These are phyloP conservation scores for Penicilliopsis zonata DNA, from an alignment of 495 filamentous ascomycete genomes.

Conservation along the genomic window DNA sequence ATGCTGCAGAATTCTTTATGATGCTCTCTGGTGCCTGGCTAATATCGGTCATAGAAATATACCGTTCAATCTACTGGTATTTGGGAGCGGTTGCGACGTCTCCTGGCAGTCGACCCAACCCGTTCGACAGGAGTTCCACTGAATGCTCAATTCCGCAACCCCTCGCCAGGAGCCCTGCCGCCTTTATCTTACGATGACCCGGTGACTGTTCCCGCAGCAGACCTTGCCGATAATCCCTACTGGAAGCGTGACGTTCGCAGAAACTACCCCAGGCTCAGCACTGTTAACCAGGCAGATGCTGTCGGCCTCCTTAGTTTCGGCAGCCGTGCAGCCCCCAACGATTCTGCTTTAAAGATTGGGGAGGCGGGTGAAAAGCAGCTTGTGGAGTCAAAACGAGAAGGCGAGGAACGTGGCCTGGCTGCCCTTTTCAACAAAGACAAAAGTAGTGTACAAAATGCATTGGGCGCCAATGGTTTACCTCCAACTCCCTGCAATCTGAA, in stretches of 20 bases:
- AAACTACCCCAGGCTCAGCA: constrained; percentile 70
- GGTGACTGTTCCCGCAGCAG: constrained; percentile 80
- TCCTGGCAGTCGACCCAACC: constrained; percentile 72
- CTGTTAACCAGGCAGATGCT: constrained; percentile 73
- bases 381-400: constrained; percentile 67
- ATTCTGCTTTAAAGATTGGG: constrained; percentile 64
- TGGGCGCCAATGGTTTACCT: constrained; percentile 66
- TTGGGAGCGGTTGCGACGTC: constrained; percentile 72
- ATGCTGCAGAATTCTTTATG: background rate
- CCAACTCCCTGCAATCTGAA: constrained; percentile 64
- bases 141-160: constrained; percentile 86
- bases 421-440: constrained; percentile 60
- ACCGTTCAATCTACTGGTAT: constrained; percentile 85
- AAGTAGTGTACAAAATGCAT: constrained; percentile 48
- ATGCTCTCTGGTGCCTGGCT: background rate
- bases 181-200: constrained; percentile 77
- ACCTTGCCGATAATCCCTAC: constrained; percentile 96
- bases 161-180: constrained; percentile 68
- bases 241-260: constrained; percentile 89
- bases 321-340: constrained; percentile 66
- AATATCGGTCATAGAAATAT: constrained; percentile 63
- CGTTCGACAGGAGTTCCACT: constrained; percentile 86
- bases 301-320: constrained; percentile 79
- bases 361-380: constrained; percentile 74
- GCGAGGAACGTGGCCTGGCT: constrained; percentile 55